These are phyloP conservation scores for Colletotrichum cordylinicola DNA, from an alignment of 2,329 filamentous ascomycete genomes.

Conservation along the genomic window DNA sequence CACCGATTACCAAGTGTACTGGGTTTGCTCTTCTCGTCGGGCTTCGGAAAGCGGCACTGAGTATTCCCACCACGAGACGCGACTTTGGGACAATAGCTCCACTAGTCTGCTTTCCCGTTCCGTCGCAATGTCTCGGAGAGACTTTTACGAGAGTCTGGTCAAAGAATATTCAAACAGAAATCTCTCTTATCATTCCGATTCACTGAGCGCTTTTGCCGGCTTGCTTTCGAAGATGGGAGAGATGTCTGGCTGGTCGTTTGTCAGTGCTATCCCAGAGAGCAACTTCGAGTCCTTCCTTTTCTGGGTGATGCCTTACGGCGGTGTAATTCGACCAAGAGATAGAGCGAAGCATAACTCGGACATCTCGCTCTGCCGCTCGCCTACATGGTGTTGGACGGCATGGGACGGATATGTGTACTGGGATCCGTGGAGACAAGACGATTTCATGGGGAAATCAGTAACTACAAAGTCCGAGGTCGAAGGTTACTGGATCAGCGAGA, in stretches of 20 bases:
- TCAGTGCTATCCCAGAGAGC: background rate
- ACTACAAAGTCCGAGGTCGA: background rate
- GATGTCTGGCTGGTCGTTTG: background rate
- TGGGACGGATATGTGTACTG: background rate
- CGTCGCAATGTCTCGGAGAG: background rate
- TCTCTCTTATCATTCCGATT: background rate
- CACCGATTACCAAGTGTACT: background rate
- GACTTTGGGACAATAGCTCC: background rate
- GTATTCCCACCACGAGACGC: background rate
- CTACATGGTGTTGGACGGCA: slow-evolving; percentile 3
- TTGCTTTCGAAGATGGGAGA: background rate
- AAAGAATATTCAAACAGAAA: background rate
- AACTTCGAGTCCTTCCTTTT: background rate
- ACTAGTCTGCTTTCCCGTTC: accelerated
- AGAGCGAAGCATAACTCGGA: accelerated
- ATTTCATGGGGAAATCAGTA: background rate
- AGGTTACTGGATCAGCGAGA: background rate
- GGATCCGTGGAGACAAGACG: background rate
- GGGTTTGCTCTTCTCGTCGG: background rate
- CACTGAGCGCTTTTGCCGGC: background rate
- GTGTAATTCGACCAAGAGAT: background rate
- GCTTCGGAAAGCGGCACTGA: background rate
- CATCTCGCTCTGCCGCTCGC: background rate
- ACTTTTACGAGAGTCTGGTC: background rate
- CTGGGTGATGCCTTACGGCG: background rate